These are phyloP conservation scores for Fusarium subtropicale DNA, from an alignment of 2,329 filamentous ascomycete species.

Conservation along the genomic window DNA sequence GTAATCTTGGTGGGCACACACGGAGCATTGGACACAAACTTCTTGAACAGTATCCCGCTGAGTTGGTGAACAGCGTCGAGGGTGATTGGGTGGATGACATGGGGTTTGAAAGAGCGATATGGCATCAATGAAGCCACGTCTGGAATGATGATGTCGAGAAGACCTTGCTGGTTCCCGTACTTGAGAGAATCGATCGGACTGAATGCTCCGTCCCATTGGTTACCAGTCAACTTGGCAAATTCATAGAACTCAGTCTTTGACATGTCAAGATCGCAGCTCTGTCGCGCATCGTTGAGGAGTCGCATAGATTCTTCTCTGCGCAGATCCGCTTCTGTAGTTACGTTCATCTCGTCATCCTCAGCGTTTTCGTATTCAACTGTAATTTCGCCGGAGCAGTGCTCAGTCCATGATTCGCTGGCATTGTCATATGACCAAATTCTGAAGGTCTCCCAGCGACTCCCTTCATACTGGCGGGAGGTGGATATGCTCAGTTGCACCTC, in stretches of 20 bases:
- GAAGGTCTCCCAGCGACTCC: slow-evolving; percentile 3
- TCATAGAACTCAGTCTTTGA: slow-evolving; percentile 7
- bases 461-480: slow-evolving; percentile 4
- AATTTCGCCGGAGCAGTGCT: slow-evolving; percentile 7
- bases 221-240: slow-evolving; percentile 5
- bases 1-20: slow-evolving; percentile 10
- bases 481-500: slow-evolving; percentile 7
- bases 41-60: slow-evolving; percentile 8
- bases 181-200: slow-evolving; percentile 4
- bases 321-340: not conserved
- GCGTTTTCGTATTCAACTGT: not conserved
- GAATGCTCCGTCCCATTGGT: slow-evolving; percentile 14
- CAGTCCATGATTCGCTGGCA: not conserved
- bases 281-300: not conserved
- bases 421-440: slow-evolving; percentile 12
- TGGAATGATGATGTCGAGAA: slow-evolving; percentile 5
- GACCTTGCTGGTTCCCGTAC: slow-evolving; percentile 7
- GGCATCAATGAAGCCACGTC: slow-evolving; percentile 14
- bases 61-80: slow-evolving; percentile 14
- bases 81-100: slow-evolving; percentile 8
- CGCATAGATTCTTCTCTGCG: not conserved
- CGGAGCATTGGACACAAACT: slow-evolving; percentile 16
- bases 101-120: slow-evolving; percentile 8
- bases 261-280: slow-evolving; percentile 1
- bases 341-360: not conserved